Base-by-base conservation (phyloP, 805 yeast genomes). In the Suhomyces prunicola region DNA sequence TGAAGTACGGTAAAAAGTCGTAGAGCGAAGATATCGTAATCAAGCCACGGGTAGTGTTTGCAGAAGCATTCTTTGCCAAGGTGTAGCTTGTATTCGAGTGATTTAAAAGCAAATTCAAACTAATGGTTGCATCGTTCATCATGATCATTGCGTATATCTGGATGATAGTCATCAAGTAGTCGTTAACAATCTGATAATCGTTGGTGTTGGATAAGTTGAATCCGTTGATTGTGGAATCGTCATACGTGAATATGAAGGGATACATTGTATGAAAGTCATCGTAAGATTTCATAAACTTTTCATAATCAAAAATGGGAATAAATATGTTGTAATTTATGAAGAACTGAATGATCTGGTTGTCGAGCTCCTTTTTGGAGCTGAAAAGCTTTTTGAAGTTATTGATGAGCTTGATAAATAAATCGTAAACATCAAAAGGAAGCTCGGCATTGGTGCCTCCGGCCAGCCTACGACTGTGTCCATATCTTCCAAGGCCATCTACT, bases 251-350 rank as follows among this genome's bases (percentile, higher is more conserved):
- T 62, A 75, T 75, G 51, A 75, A 75, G 7, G 80, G 80, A 51
- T 74, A 75, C 79, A 74, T 73, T 6, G 78, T 74, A 54, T 76
- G 80, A 54, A 76, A 73, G 6, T 73, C 77, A 45, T 74, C 77
- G 46, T 82, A 82, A 48, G 77, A 75, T 58, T 76, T 77, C 76
- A 81, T 81, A 56, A 82, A 81, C 36, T 72, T 66, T 46, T 76
- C 79, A 57, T 78, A 81, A 58, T 81, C 85, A 55, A 82, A 74
- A 7, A 82, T 77, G 4, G 86, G 86, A 24, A 82, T 73, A 54
- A 82, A 73, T 22, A 77, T 74, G 65, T 82, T 82, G 62, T 78
- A 79, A 61, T 80, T 77, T 54, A 80, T 68, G 59, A 82, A 82
- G 61, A 72, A 82, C 41, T 79, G 73, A 59, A 71, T 68, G 22